Evolutionary conservation across 306 rosid species (phyloP), one percentile per base, ranked within the genome.

Genomic region (Prunus mongolica): DNA sequence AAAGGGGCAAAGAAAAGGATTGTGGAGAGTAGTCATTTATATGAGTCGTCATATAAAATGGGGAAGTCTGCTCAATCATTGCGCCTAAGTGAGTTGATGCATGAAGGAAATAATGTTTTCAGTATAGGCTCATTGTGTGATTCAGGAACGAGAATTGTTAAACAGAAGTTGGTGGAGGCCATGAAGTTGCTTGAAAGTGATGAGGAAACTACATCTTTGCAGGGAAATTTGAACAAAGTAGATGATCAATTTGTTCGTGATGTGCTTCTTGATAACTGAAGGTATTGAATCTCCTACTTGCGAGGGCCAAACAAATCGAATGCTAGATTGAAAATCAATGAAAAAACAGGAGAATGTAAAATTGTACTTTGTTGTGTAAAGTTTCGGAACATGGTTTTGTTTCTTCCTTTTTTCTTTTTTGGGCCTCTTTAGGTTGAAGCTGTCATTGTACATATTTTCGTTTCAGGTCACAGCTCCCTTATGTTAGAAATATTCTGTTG

Each of bases 81-180:
- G 55, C 50, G 71, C 15, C 63, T 74, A 19, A 28, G 50, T 49
- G 60, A 49, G 16, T 32, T 74, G 60, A 74, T 28, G 62, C 32
- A 74, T 63, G 78, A 74, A 74, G 78, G 62, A 52, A 62, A 49
- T 32, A 74, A 63, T 63, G 71, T 74, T 63, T 49, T 46, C 68
- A 63, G 30, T 63, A 19, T 63, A 63, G 78, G 61, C 30, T 63
- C 71, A 25, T 45, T 74, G 30, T 61, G 60, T 74, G 71, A 74
- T 28, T 63, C 46, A 19, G 50, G 78, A 62, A 56, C 65, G 19
- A 63, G 58, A 63, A 74, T 74, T 50, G 58, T 61, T 49, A 61
- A 50, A 64, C 62, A 19, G 50, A 72, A 72, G 76, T 72, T 72
- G 14, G 15, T 34, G 38, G 76, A 72, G 50, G 76, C 66, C 14